Percentiles rank a stretch among this genome's conserved stretches.
These are phyloP conservation scores for Coelastrella sp. DNA, from an alignment of 139 green algal species.

Conservation along the genomic window DNA sequence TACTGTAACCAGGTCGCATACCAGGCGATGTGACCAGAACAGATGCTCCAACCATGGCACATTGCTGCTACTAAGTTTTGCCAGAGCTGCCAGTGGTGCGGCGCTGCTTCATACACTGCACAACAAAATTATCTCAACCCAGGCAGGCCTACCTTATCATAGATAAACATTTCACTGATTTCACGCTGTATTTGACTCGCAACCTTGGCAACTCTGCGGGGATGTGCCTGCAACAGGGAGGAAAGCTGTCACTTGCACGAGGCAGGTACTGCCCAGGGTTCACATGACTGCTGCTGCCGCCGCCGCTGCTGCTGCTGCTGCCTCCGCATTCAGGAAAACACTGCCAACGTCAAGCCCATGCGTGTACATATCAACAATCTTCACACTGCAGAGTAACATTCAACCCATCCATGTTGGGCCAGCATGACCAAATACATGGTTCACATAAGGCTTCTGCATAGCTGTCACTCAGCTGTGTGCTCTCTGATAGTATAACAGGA, in stretches of 20 bases:
- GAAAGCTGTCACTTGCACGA: background rate
- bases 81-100: background rate
- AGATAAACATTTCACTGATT: slow-evolving; percentile 79
- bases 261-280: background rate
- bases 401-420: no score
- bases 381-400: no score
- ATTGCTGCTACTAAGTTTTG: background rate
- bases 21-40: no score
- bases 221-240: slow-evolving; percentile 73
- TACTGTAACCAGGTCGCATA: no score
- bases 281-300: background rate
- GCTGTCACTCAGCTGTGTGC: no score
- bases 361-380: no score
- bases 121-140: background rate
- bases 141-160: slow-evolving; percentile 69
- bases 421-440: no score
- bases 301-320: background rate
- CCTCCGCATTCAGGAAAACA: no score
- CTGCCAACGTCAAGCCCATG: no score
- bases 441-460: no score
- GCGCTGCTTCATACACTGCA: no score
- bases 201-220: slow-evolving; percentile 87
- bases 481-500: no score
- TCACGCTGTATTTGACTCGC: slow-evolving; percentile 91
- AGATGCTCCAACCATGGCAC: background rate